Conservation (phyloP, 768 basidiomycete species). For the Leccinellum luteum region DNA sequence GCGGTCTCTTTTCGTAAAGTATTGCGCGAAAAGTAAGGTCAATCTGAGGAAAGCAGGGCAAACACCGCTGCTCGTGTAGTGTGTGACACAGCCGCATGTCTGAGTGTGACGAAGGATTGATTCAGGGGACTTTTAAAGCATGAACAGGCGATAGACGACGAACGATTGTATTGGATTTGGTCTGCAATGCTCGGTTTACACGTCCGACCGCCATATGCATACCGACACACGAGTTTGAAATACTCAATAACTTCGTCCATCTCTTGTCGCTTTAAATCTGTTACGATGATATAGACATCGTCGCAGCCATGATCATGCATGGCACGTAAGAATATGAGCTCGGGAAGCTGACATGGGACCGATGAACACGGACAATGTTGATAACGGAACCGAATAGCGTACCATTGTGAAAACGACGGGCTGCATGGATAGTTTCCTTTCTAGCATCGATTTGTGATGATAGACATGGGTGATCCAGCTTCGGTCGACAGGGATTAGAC, state of each 20-base stretch:
- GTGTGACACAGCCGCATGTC: slow-evolving; percentile 70
- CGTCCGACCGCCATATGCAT: slow-evolving; percentile 59
- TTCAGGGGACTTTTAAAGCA: slow-evolving; percentile 5
- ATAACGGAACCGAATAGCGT: slow-evolving; percentile 14
- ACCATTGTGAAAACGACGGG: slow-evolving; percentile 83
- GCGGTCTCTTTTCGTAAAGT: slow-evolving; percentile 71
- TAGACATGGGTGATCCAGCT: slow-evolving; percentile 83
- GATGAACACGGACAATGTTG: not conserved
- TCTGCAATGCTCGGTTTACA: slow-evolving; percentile 64
- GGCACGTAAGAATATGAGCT: slow-evolving; percentile 74
- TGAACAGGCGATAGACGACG: slow-evolving; percentile 27
- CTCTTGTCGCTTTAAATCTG: slow-evolving; percentile 73
- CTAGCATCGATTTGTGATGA: slow-evolving; percentile 73
- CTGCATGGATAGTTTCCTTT: slow-evolving; percentile 72
- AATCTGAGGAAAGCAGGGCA: slow-evolving; percentile 79
- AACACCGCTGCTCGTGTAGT: slow-evolving; percentile 65
- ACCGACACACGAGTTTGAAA: slow-evolving; percentile 68
- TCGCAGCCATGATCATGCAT: slow-evolving; percentile 82
- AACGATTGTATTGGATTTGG: slow-evolving; percentile 70
- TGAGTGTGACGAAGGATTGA: slow-evolving; percentile 12
- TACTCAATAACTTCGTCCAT: slow-evolving; percentile 81
- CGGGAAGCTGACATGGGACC: slow-evolving; percentile 52
- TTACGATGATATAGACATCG: slow-evolving; percentile 76
- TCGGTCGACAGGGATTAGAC: slow-evolving; percentile 75
- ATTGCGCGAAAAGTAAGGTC: slow-evolving; percentile 76